Evolutionary conservation across 495 filamentous ascomycete species (phyloP).

Genomic region (Parathielavia appendiculata): DNA sequence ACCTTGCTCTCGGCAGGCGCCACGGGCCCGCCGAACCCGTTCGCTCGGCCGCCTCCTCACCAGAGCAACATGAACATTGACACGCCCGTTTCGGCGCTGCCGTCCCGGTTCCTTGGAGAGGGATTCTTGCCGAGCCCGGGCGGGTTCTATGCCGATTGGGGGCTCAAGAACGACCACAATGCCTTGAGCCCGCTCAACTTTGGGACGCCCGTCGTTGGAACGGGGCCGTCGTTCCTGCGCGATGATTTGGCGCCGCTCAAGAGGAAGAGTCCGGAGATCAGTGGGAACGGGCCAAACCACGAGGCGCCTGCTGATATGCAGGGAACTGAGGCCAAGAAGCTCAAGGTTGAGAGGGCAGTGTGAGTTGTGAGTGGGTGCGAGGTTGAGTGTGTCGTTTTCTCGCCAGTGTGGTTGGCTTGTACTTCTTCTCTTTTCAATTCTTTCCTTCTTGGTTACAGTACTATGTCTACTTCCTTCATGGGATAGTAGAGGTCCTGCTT

Average conservation of each 20-base stretch:
- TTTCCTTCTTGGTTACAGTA: too few species aligned
- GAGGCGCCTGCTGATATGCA: slow-evolving; percentile 28
- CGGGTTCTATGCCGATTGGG: slow-evolving; percentile 91
- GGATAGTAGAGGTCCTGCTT: too few species aligned
- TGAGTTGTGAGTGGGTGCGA: not conserved
- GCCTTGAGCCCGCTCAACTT: slow-evolving; percentile 89
- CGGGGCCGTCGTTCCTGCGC: slow-evolving; percentile 62
- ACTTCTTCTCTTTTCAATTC: too few species aligned
- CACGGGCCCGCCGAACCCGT: slow-evolving; percentile 89
- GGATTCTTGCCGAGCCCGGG: slow-evolving; percentile 81
- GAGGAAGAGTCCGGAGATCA: slow-evolving; percentile 47
- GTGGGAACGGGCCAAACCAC: slow-evolving; percentile 30
- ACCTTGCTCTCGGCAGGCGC: slow-evolving; percentile 86
- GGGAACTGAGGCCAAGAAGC: slow-evolving; percentile 41
- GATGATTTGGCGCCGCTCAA: slow-evolving; percentile 43
- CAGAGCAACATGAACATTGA: slow-evolving; percentile 72
- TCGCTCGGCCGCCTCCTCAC: slow-evolving; percentile 73
- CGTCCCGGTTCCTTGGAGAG: slow-evolving; percentile 81
- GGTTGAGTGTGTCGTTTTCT: not conserved
- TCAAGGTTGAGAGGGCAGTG: slow-evolving; percentile 34
- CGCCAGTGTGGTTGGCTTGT: not conserved
- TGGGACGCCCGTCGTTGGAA: slow-evolving; percentile 74
- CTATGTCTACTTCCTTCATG: too few species aligned
- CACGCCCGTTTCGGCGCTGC: slow-evolving; percentile 95
- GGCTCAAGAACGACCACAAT: slow-evolving; percentile 62